Evolutionary conservation across 805 yeast species (phyloP), one percentile per base, ranked within the genome.

Genomic region (Brettanomyces bruxellensis): DNA sequence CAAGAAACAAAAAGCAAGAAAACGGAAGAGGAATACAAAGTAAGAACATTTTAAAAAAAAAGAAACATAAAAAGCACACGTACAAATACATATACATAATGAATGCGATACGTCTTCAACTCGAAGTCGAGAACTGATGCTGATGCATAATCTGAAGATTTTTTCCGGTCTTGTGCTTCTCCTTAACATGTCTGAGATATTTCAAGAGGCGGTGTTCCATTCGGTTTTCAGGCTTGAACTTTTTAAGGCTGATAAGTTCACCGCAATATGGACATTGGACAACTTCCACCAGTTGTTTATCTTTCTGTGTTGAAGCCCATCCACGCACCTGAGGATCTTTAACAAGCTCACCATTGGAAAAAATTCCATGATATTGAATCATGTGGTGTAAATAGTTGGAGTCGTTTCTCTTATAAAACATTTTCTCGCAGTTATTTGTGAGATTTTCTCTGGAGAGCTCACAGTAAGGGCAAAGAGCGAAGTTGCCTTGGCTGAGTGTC

Each of bases 351-450:
- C 65, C 65, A 40, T 60, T 56, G 6, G 67, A 59, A 39, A 57
- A 58, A 7, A 62, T 55, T 5, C 67, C 67, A 45, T 62, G 67
- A 41, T 53, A 59, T 44, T 61, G 64, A 34, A 60, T 58, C 53
- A 62, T 46, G 43, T 62, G 67, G 38, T 62, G 67, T 18, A 62
- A 45, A 40, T 61, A 62, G 38, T 55, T 57, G 24, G 65, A 60
- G 40, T 56, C 58, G 45, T 61, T 62, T 40, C 64, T 51, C 45
- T 56, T 57, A 46, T 51, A 53, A 39, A 61, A 62, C 28, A 57
- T 44, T 34, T 47, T 48, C 34, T 49, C 48, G 45, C 44, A 52
- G 22, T 51, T 50, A 36, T 52, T 44, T 13, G 41, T 41, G n/a
- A 47, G 36, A 22, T 54, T 55, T 11, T 52, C 60, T 3, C 28